These are phyloP conservation scores for Potentilla sterilis DNA, from an alignment of 306 rosid genomes.

Conservation along the genomic window DNA sequence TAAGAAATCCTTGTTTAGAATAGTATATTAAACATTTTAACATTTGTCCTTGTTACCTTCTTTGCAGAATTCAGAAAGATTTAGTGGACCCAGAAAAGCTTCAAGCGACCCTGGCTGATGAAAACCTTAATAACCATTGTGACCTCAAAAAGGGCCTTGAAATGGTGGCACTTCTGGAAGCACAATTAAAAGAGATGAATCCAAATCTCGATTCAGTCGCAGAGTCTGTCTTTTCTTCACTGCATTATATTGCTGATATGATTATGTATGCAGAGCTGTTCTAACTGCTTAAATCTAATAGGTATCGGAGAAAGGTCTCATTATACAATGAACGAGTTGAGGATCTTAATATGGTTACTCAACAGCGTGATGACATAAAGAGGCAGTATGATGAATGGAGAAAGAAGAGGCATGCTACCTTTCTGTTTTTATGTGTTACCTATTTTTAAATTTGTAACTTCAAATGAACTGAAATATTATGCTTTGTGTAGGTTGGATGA, in stretches of 20 bases:
- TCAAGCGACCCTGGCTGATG: constrained; percentile 59
- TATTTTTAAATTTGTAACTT: neutral
- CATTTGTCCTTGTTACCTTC: neutral
- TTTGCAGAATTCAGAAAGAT: constrained; percentile 76
- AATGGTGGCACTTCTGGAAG: constrained; percentile 72
- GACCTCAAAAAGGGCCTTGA: constrained; percentile 75
- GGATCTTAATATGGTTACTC: constrained; percentile 80
- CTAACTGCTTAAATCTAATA: constrained; percentile 29
- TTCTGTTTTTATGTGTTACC: neutral
- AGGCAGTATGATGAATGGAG: constrained; percentile 84
- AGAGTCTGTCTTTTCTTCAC: constrained; percentile 51
- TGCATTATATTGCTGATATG: constrained; percentile 4
- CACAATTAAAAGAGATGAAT: constrained; percentile 90
- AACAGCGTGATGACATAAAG: constrained; percentile 78
- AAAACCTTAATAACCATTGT: constrained; percentile 46
- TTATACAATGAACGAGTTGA: constrained; percentile 81
- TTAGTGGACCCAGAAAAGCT: constrained; percentile 85
- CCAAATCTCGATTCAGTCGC: constrained; percentile 96
- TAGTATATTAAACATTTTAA: neutral
- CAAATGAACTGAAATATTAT: constrained; percentile 16
- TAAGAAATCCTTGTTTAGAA: constrained; percentile 19
- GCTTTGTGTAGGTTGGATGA: constrained; percentile 69
- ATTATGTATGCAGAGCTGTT: constrained; percentile 8
- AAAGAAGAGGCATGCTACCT: constrained; percentile 63
- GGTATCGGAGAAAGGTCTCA: constrained; percentile 78